These are phyloP conservation scores for Thraustochytrium sp. DNA, from an alignment of 352 stramenopile genomes.

Conservation along the genomic window DNA sequence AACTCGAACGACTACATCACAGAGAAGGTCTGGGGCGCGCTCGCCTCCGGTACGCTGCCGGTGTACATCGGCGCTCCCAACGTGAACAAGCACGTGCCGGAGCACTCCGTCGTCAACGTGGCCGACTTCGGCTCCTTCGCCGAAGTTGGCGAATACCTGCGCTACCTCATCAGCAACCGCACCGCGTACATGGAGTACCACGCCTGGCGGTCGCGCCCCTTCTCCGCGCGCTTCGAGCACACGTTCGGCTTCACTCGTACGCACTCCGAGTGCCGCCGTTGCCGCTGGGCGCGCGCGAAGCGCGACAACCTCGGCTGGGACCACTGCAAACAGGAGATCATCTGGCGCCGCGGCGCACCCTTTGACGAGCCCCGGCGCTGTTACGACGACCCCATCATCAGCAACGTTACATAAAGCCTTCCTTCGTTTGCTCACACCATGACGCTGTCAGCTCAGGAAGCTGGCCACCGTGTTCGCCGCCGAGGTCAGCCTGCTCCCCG, in stretches of 20 bases:
- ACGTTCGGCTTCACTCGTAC: neutral
- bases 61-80: neutral
- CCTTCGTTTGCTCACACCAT: neutral
- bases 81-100: neutral
- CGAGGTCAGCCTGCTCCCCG: too few species aligned
- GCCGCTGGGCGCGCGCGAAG: neutral
- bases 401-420: neutral
- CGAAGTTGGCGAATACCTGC: neutral
- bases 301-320: neutral
- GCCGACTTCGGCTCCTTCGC: neutral
- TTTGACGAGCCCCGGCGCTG: neutral
- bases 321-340: neutral
- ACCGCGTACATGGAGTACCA: conserved; percentile 28
- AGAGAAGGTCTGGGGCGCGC: conserved; percentile 3
- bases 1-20: conserved; percentile 17
- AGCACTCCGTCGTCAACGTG: conserved; percentile 1
- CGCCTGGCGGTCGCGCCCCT: neutral
- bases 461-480: too few species aligned
- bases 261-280: neutral
- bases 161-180: neutral
- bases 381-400: neutral
- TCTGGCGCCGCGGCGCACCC: neutral
- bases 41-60: neutral
- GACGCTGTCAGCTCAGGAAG: too few species aligned
- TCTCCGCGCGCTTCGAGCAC: neutral